Base-by-base conservation (phyloP, 2,329 filamentous ascomycete species). In the Neonectria magnoliae region DNA sequence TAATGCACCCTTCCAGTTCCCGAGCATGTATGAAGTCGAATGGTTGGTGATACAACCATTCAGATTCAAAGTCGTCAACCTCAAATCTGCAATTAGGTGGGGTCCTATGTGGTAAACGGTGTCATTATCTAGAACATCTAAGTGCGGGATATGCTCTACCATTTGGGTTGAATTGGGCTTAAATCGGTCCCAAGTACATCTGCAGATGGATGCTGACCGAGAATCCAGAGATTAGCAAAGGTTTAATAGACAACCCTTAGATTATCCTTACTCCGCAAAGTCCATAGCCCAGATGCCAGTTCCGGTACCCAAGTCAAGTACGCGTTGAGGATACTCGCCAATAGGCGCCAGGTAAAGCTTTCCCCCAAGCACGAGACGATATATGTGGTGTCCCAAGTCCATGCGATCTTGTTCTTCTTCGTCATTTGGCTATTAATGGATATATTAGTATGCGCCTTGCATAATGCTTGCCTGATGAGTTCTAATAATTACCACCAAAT, bases 331-430 rank as follows among this genome's bases (percentile, higher is more conserved):
- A 3, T 58, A 47, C 0, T 33, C 10, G 2, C n/a, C 9, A 1
- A 69, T 56, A 2, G 68, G 67, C 2, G 67, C 67, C 5, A 66
- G 61, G 29, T 59, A 45, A 0, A 69, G 65, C 10, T 66, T 68
- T 22, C 65, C 65, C 1, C 53, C 65, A 0, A 70, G 54, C 1
- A 69, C 11, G 0, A 69, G 57, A 10, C 64, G 59, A 16, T 69
- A 69, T 14, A 69, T 7, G 4, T 69, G 68, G 18, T 69, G 68
- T 5, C 42, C 68, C 4, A 69, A 47, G 5, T 70, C 68, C 68
- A 69, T 69, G 1, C 60, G 60, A 18, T 48, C 42, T 36, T 63
- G 60, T 5, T 63, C 60, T 50, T 59, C 48, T 13, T 68, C 66
- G 6, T 68, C 66, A 13, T 68, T 68, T 9, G 66, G 66, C 66